Evolutionary conservation across 2,329 filamentous ascomycete genomes (phyloP).

Genomic region (Penicillium sp.): DNA sequence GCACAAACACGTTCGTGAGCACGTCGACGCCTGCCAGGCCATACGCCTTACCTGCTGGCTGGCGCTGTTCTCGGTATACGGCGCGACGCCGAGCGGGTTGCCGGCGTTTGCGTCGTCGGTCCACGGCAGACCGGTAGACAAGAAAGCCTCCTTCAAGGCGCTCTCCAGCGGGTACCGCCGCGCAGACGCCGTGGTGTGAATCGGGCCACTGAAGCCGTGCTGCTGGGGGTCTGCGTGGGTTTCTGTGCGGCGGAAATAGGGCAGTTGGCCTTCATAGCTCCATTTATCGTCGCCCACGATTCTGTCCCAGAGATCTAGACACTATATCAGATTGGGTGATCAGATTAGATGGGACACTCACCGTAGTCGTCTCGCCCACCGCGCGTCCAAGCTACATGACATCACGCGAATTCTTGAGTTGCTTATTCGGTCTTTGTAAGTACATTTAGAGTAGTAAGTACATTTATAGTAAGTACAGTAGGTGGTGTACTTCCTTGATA

Average conservation of each 20-base stretch:
- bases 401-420: too few species aligned
- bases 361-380: background rate
- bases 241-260: slow-evolving; percentile 8
- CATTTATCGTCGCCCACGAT: slow-evolving; percentile 2
- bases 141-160: background rate
- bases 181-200: slow-evolving; percentile 1
- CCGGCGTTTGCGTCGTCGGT: background rate
- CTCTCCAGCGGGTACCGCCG: slow-evolving; percentile 1
- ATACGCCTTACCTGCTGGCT: background rate
- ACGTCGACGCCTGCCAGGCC: background rate
- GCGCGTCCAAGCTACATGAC: too few species aligned
- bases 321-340: background rate
- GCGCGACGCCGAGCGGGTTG: background rate
- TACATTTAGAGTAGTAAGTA: too few species aligned
- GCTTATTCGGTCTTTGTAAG: too few species aligned
- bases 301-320: background rate
- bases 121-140: background rate
- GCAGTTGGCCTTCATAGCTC: slow-evolving; percentile 4
- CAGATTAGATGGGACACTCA: background rate
- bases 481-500: too few species aligned
- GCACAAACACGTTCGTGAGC: background rate
- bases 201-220: slow-evolving; percentile 1
- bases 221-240: background rate
- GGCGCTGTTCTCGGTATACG: background rate
- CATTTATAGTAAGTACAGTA: too few species aligned